Evolutionary conservation across 768 basidiomycete species (phyloP).

Genomic region (Trametes cubensis): DNA sequence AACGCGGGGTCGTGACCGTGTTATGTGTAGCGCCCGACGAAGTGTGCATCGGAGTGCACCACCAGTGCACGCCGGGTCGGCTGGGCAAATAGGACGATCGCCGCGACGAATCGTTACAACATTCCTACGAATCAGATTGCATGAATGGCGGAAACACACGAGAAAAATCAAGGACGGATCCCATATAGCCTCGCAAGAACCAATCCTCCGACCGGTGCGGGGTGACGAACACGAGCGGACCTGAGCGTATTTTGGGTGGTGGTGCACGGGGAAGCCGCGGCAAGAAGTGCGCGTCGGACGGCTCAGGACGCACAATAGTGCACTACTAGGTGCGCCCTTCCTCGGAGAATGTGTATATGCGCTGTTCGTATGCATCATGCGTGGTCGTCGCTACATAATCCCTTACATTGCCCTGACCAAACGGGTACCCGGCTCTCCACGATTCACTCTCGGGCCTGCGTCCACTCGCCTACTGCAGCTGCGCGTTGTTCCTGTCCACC

Average conservation of each 20-base stretch:
- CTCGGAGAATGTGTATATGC: not conserved
- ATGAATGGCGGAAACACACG: too few relatives aligned
- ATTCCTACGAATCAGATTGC: too few relatives aligned
- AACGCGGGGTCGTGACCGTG: conserved; percentile 2
- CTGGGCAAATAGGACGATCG: too few relatives aligned
- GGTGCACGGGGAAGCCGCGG: too few relatives aligned
- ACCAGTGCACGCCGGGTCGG: too few relatives aligned
- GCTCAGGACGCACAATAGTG: not conserved
- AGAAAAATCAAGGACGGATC: too few relatives aligned
- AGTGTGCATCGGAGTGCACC: not conserved
- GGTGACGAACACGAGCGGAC: too few relatives aligned
- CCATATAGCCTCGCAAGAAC: too few relatives aligned
- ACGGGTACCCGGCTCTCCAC: not conserved
- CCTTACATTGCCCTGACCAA: not conserved
- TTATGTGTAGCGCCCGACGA: not conserved
- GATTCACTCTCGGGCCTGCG: not conserved
- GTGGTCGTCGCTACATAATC: not conserved
- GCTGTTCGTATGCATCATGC: not conserved
- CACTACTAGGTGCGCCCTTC: not conserved
- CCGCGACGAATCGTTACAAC: too few relatives aligned
- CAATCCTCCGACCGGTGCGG: too few relatives aligned
- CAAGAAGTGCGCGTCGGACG: not conserved
- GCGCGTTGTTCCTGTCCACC: conserved; percentile 56
- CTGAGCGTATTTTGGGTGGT: too few relatives aligned
- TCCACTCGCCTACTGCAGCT: not conserved